These are phyloP conservation scores for Toxoplasma gondii DNA, from an alignment of 169 alveolate genomes.

Conservation along the genomic window DNA sequence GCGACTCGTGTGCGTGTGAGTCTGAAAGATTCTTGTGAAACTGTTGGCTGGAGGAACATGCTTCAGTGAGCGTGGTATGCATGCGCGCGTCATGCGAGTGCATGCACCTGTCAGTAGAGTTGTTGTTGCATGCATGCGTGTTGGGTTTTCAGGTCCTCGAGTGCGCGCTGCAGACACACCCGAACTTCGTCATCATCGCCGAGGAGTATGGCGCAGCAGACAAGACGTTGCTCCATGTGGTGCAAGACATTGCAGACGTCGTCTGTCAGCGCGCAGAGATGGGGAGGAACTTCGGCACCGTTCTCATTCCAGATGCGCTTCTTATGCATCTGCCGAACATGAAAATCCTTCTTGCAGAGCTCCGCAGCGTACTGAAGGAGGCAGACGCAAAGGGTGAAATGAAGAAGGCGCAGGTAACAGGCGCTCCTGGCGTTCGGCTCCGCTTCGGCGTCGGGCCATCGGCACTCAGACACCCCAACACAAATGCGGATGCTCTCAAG, in stretches of 20 bases:
- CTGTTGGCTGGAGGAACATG: too few species aligned
- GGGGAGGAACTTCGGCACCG: conserved; percentile 96
- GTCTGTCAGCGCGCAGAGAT: conserved; percentile 93
- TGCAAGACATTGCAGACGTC: conserved; percentile 94
- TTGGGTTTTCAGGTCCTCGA: conserved; percentile 84
- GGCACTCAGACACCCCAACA: not conserved
- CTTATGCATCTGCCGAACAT: conserved; percentile 92
- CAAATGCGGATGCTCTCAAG: too few species aligned
- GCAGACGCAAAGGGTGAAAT: conserved; percentile 58
- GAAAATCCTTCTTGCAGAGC: conserved; percentile 78
- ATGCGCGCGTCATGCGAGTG: too few species aligned
- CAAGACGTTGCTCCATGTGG: conserved; percentile 93
- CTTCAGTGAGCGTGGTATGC: too few species aligned
- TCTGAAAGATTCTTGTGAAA: too few species aligned
- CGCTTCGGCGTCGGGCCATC: not conserved
- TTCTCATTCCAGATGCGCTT: conserved; percentile 97
- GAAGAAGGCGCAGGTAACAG: conserved; percentile 53
- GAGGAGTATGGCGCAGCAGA: conserved; percentile 96
- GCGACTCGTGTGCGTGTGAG: too few species aligned
- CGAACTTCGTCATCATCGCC: conserved; percentile 93
- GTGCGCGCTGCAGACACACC: conserved; percentile 95
- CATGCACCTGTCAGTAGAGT: too few species aligned
- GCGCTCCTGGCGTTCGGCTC: not conserved
- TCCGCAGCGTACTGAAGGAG: conserved; percentile 60
- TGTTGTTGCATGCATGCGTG: too few species aligned